Conservation (phyloP, 2,329 filamentous ascomycete species). For the Colletotrichum tropicicola region DNA sequence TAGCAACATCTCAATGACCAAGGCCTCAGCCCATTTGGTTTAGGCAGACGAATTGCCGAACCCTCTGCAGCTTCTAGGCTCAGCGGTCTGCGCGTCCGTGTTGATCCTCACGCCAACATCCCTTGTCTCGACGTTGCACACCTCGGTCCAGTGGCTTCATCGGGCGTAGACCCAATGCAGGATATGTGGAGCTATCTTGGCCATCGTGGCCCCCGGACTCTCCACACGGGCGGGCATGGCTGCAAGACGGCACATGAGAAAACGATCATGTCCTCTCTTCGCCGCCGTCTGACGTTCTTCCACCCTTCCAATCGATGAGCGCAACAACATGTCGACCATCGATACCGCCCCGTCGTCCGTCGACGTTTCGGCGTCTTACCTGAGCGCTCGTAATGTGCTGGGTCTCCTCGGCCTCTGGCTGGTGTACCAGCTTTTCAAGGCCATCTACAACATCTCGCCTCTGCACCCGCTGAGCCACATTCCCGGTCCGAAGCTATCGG, state of each 20-base stretch:
- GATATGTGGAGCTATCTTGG: slow-evolving; percentile 8
- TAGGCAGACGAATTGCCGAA: too few relatives aligned
- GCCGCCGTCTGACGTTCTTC: not conserved
- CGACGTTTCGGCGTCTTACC: slow-evolving; percentile 14
- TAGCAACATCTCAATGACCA: not conserved
- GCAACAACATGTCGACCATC: slow-evolving; percentile 10
- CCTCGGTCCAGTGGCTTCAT: slow-evolving; percentile 24
- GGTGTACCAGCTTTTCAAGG: slow-evolving; percentile 37
- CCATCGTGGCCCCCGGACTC: slow-evolving; percentile 17
- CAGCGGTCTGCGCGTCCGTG: not conserved
- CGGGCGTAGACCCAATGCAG: slow-evolving; percentile 20
- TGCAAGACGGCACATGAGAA: not conserved
- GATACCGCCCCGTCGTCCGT: slow-evolving; percentile 2
- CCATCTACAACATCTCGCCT: slow-evolving; percentile 47
- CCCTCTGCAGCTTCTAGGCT: not conserved
- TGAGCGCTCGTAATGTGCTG: slow-evolving; percentile 2
- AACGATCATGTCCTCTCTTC: slow-evolving; percentile 6
- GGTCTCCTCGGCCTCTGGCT: slow-evolving; percentile 38
- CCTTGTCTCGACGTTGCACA: slow-evolving; percentile 7
- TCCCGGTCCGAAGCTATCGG: slow-evolving; percentile 47
- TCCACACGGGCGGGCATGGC: slow-evolving; percentile 6
- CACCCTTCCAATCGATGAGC: not conserved
- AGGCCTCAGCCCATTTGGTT: too few relatives aligned
- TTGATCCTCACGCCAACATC: slow-evolving; percentile 7
- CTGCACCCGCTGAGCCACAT: slow-evolving; percentile 47